Conservation (phyloP, 2,329 filamentous ascomycete species). For the Exophiala xenobiotica region DNA sequence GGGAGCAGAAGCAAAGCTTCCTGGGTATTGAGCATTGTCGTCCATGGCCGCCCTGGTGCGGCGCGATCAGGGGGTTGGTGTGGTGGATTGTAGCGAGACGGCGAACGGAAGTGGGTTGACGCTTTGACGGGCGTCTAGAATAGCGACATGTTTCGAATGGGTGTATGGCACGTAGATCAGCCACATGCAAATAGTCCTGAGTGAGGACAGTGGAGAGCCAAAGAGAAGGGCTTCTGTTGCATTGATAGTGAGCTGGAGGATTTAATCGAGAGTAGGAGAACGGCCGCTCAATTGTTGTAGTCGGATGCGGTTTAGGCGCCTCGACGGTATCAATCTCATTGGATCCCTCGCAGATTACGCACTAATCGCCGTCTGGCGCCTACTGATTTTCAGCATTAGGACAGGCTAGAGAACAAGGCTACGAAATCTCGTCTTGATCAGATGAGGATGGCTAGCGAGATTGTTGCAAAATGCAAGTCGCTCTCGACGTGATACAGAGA, state of each 20-base stretch:
- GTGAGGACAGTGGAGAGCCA: conserved; percentile 11
- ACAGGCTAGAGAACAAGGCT: not conserved
- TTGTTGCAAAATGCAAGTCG: not conserved
- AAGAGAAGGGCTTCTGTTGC: conserved; percentile 9
- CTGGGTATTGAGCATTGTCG: conserved; percentile 16
- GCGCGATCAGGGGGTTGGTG: conserved; percentile 6
- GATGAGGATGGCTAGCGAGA: conserved; percentile 5
- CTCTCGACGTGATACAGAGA: not conserved
- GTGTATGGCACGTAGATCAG: conserved; percentile 23
- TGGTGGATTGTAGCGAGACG: conserved; percentile 9
- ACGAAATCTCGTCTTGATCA: conserved; percentile 2
- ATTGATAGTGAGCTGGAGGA: conserved; percentile 7
- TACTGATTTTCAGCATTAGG: not conserved
- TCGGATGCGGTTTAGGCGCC: conserved; percentile 15
- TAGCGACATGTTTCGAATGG: conserved; percentile 23
- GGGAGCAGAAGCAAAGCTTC: conserved; percentile 19
- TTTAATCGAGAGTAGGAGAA: conserved; percentile 13
- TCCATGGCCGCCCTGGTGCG: conserved; percentile 16
- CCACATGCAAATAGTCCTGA: conserved; percentile 22
- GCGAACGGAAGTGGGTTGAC: conserved; percentile 18
- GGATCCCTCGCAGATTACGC: conserved; percentile 14
- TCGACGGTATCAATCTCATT: conserved; percentile 8
- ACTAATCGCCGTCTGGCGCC: conserved; percentile 6
- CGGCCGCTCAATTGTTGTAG: conserved; percentile 16
- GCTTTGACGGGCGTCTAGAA: conserved; percentile 27